phyloP scores from a whole-genome alignment of 805 yeast genomes.

The Starmerella khaoyaiensis region DNA sequence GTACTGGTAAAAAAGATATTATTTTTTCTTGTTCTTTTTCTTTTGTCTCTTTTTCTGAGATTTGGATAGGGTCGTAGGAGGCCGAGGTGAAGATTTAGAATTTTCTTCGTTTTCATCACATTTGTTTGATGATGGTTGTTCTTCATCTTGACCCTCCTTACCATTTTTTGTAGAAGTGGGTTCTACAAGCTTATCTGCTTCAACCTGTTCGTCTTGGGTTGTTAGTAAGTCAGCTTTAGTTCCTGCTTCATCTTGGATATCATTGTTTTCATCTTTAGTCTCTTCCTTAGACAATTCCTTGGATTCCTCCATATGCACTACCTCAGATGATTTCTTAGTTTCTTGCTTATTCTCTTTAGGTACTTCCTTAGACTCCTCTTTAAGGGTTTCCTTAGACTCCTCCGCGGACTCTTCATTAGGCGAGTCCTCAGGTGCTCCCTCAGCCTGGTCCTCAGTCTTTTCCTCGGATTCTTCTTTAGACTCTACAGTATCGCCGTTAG shows the following conservation, averaged over 20 bases:
- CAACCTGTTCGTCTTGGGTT: too few relatives aligned
- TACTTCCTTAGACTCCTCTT: too few relatives aligned
- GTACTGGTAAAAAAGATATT: constrained; percentile 4
- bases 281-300: too few relatives aligned
- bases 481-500: background rate
- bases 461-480: background rate
- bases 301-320: too few relatives aligned
- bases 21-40: constrained; percentile 13
- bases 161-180: constrained; percentile 8
- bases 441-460: background rate
- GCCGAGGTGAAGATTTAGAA: constrained; percentile 16
- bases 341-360: too few relatives aligned
- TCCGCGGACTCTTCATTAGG: background rate
- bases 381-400: too few relatives aligned
- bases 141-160: constrained; percentile 18
- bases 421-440: background rate
- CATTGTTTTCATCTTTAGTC: too few relatives aligned
- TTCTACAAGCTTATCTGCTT: background rate
- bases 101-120: constrained; percentile 22
- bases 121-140: constrained; percentile 19
- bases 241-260: too few relatives aligned
- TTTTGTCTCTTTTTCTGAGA: constrained; percentile 12
- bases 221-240: too few relatives aligned
- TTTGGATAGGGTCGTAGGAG: constrained; percentile 15
- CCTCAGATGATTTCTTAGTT: too few relatives aligned